Percentiles rank a stretch among this genome's conserved stretches.
Evolutionary conservation across 768 basidiomycete species (phyloP).

Genomic region (Hericium alpestre): DNA sequence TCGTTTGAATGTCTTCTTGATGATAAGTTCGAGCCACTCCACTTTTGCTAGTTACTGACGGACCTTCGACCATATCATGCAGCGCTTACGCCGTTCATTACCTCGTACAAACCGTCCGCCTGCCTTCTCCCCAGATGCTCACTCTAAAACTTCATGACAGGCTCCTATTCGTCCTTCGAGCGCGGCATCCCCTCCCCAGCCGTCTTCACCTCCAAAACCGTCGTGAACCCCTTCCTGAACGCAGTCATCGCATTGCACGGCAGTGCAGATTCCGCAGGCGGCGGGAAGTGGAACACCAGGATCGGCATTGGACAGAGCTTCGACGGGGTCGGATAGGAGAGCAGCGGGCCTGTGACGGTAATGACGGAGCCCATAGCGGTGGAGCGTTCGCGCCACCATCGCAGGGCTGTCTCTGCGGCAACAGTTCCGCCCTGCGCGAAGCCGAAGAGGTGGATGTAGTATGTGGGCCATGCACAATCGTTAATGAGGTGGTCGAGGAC

Average conservation of each 20-base stretch:
- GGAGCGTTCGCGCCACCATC: constrained; percentile 30
- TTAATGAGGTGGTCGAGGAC: constrained; percentile 46
- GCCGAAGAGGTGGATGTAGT: constrained; percentile 74
- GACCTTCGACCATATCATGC: neutral
- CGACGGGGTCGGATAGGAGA: constrained; percentile 64
- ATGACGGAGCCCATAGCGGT: constrained; percentile 52
- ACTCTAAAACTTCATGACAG: constrained; percentile 84
- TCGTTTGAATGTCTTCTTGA: no score
- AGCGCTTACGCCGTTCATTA: constrained; percentile 31
- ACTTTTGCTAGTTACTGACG: neutral
- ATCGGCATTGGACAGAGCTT: constrained; percentile 47
- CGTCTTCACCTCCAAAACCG: constrained; percentile 39
- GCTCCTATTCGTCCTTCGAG: constrained; percentile 68
- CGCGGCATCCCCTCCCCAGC: constrained; percentile 59
- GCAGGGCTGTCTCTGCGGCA: constrained; percentile 55
- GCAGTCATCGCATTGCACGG: constrained; percentile 35
- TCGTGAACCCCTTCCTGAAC: constrained; percentile 51
- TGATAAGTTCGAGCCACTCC: no score
- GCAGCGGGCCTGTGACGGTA: constrained; percentile 58
- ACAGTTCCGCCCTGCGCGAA: constrained; percentile 82
- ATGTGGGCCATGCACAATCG: constrained; percentile 54
- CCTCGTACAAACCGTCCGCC: constrained; percentile 55
- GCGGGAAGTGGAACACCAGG: constrained; percentile 45
- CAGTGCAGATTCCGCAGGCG: constrained; percentile 35
- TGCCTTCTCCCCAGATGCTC: constrained; percentile 48